Evolutionary conservation across 2,329 filamentous ascomycete species (phyloP), one percentile per base, ranked within the genome.

Genomic region (Beauveria sp.): DNA sequence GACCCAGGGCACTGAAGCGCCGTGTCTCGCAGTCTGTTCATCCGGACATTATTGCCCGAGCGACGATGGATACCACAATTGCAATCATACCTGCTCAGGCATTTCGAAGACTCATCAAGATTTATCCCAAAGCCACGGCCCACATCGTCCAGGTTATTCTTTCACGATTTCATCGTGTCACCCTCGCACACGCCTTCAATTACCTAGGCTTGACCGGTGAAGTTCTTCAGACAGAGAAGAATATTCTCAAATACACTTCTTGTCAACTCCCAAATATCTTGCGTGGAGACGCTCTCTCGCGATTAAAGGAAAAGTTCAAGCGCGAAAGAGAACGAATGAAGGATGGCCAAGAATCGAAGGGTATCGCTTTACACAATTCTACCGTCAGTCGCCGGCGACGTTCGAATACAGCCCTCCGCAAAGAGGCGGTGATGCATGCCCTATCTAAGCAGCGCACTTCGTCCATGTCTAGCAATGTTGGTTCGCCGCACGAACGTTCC

Each of bases 71-170:
- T 71, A 99, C 95, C 0, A 99, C 96, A 0, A 97, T 99, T 74
- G 95, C 95, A 6, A 96, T 99, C 65, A 99, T 99, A 62, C 96
- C 96, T 1, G 95, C 95, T 1, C 96, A 92, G 71, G 96, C 95
- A 3, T 99, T 99, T 69, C 86, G 92, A 58, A 87, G 96, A 9
- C 79, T 99, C 58, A 99, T 96, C 56, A 86, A 91, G 70, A 88
- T 97, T 26, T 99, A 98, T 68, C 95, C 95, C 10, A 96, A 96
- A 76, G 93, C 96, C 10, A 97, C 95, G 2, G 89, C 95, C 1
- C 96, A 99, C 70, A 98, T 99, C 65, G 92, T 99, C 6, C 95
- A 99, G 71, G 93, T 99, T 51, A 99, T 99, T 64, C 77, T 99
- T 38, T 97, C 96, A 3, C 85, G 96, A 54, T 87, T 99, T 57